Base-by-base conservation (phyloP, 2,329 filamentous ascomycete species). In the Didymosphaeria variabile region DNA sequence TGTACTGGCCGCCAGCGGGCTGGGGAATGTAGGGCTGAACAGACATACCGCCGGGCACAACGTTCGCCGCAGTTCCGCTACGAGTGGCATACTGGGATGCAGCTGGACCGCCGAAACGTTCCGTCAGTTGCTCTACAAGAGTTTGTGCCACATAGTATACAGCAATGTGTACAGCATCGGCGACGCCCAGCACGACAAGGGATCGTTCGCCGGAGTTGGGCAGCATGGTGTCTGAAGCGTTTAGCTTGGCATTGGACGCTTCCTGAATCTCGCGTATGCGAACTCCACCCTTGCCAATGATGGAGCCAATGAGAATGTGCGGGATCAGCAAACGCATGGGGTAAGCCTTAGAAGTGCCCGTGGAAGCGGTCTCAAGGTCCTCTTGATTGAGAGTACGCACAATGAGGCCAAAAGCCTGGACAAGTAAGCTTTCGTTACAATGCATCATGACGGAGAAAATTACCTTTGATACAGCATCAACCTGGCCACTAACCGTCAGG, bases 61-160 rank as follows among this genome's bases (percentile, higher is more conserved):
- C 93, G 55, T 94, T 94, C 60, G 94, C 93, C 54, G 95, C 94
- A 53, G 92, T 94, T 64, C 95, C 95, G 74, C 93, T 97, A 67
- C 95, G 90, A 50, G 94, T 97, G 50, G 95, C 95, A 77, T 99
- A 99, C 32, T 95, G 94, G n/a, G 95, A 99, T 53, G 95, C 94
- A 60, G 93, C 93, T 21, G 95, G 94, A 6, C 95, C 95, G 56
- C 95, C 94, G 70, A 98, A 99, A 45, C 95, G 90, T 79, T 99
- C 95, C 56, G 95, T 97, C 61, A 99, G 86, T 82, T 99, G 95
- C 84, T 99, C 95, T 51, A 97, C 90, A 29, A 99, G 87, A n/a
- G 95, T 99, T 80, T 94, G 97, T 58, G 94, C 94, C 66, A 99
- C 94, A 75, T 99, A 99, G 84, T 98, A 99, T 40, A 95, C 97